Percentiles rank a stretch among this genome's conserved stretches.
These are phyloP conservation scores for Favolaschia claudopus DNA, from an alignment of 768 basidiomycete species.

Conservation along the genomic window DNA sequence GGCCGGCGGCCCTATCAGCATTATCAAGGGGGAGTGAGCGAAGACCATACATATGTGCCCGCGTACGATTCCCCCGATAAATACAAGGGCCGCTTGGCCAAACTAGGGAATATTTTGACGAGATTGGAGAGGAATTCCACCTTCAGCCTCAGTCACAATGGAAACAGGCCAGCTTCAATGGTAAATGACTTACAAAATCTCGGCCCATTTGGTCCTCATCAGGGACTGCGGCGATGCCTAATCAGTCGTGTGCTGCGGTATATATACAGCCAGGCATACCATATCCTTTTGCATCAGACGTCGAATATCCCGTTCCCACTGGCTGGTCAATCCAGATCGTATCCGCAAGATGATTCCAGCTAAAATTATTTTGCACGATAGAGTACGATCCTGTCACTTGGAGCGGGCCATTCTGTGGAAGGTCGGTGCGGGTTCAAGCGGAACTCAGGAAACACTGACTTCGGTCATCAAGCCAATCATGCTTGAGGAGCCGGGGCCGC, in stretches of 20 bases:
- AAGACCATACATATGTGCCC: constrained; percentile 63
- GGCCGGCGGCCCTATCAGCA: too few relatives aligned
- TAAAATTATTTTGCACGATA: constrained; percentile 57
- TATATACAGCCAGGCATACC: constrained; percentile 42
- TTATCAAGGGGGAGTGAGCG: neutral
- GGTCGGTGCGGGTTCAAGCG: too few relatives aligned
- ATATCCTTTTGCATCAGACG: constrained; percentile 66
- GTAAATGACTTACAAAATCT: constrained; percentile 52
- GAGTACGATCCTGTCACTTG: constrained; percentile 59
- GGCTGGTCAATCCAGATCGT: constrained; percentile 80
- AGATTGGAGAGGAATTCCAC: constrained; percentile 76
- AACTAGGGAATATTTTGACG: constrained; percentile 75
- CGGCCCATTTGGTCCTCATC: constrained; percentile 72
- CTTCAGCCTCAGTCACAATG: constrained; percentile 40
- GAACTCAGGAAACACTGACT: constrained; percentile 52
- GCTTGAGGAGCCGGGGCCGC: constrained; percentile 74
- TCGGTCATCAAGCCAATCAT: constrained; percentile 69
- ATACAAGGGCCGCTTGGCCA: constrained; percentile 71
- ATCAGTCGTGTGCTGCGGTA: neutral
- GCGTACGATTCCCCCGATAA: constrained; percentile 80
- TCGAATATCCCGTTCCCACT: constrained; percentile 66
- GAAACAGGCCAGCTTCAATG: neutral
- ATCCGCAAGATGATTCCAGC: constrained; percentile 69
- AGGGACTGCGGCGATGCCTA: constrained; percentile 42
- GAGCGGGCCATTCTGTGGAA: constrained; percentile 71